These are phyloP conservation scores for Begonia peltatifolia DNA, from an alignment of 306 rosid species.

Conservation along the genomic window DNA sequence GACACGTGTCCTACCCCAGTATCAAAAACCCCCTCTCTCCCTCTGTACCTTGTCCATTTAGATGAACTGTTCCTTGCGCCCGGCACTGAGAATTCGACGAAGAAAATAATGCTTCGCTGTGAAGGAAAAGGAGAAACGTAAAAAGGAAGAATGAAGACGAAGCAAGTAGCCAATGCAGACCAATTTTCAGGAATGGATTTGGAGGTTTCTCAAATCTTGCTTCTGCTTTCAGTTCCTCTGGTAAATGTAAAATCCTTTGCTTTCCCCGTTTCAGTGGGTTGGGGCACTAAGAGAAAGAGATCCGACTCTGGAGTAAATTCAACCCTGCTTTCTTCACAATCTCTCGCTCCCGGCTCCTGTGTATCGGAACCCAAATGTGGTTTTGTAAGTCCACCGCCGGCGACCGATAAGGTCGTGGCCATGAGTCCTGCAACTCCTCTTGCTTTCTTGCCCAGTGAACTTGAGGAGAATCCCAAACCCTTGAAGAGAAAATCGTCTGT, in stretches of 20 bases:
- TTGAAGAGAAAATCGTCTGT: slow-evolving; percentile 9
- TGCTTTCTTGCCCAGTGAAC: slow-evolving; percentile 31
- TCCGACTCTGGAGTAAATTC: slow-evolving; percentile 13
- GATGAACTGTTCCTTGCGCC: neutral
- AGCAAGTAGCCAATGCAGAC: neutral
- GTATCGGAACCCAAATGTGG: neutral
- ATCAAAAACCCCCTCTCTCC: neutral
- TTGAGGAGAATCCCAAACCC: slow-evolving; percentile 27
- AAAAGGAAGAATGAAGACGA: neutral
- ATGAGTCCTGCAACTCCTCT: slow-evolving; percentile 41
- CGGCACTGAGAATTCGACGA: neutral
- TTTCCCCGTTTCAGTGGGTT: neutral
- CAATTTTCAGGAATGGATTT: neutral
- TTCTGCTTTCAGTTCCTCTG: neutral
- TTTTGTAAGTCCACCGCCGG: slow-evolving; percentile 1
- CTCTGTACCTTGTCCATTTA: neutral
- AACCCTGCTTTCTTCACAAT: neutral
- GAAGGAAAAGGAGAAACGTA: no score
- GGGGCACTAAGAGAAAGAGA: slow-evolving; percentile 41
- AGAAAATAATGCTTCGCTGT: no score
- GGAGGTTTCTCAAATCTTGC: slow-evolving; percentile 22
- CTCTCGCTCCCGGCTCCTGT: neutral
- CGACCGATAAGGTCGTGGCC: slow-evolving; percentile 16
- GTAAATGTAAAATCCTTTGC: slow-evolving; percentile 4
- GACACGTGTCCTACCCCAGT: slow-evolving; percentile 23